phyloP scores from a whole-genome alignment of 495 filamentous ascomycete species.

The Aspergillus sparsus region DNA sequence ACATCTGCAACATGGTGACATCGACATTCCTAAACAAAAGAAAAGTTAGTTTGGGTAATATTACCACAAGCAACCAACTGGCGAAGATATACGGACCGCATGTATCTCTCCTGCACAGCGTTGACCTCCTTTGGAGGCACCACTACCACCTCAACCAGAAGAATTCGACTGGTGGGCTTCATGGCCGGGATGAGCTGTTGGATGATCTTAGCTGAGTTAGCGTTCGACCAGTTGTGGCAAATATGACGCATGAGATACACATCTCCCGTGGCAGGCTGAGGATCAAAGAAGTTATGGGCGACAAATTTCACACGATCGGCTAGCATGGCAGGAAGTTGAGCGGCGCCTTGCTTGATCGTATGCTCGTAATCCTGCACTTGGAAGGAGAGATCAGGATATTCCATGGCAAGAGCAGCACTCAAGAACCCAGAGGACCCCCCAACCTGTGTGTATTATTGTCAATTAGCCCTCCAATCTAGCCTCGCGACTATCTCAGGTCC shows the following conservation, averaged over 20 bases:
- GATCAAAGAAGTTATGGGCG: background rate
- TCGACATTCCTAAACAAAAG: background rate
- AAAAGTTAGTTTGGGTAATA: background rate
- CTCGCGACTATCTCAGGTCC: background rate
- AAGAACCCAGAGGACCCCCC: conserved; percentile 2
- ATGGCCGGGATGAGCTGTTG: background rate
- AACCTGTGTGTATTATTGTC: background rate
- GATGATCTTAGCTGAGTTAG: background rate
- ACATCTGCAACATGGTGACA: conserved; percentile 1
- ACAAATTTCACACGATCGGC: background rate
- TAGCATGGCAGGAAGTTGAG: background rate
- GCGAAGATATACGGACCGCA: background rate
- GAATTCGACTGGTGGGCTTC: background rate
- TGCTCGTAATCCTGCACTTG: conserved; percentile 5
- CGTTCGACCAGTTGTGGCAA: conserved; percentile 2
- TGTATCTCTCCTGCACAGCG: background rate
- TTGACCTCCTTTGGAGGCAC: conserved; percentile 1
- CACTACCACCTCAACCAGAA: background rate
- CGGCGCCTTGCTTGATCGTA: background rate
- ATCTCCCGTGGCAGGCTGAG: background rate
- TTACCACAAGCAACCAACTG: background rate
- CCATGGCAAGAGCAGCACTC: background rate
- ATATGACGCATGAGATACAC: background rate
- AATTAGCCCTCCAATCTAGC: background rate
- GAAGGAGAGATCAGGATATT: background rate